A percentile compares a stretch with the other conserved stretches of the same genome.
These are phyloP conservation scores for Emergomyces africanus DNA, from an alignment of 2,329 filamentous ascomycete species.

Conservation along the genomic window DNA sequence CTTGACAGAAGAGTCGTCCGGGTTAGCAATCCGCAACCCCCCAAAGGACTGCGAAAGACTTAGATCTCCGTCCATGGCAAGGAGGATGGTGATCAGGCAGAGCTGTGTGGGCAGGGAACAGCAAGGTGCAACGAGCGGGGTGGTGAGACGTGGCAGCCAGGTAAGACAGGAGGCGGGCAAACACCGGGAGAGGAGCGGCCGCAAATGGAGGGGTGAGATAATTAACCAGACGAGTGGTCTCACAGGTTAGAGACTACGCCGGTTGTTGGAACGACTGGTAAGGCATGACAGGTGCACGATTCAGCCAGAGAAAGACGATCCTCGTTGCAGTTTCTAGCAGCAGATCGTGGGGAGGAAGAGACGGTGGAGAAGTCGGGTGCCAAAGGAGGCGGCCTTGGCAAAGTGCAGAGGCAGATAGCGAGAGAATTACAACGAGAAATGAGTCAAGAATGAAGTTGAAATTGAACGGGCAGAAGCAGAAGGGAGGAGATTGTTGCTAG, in stretches of 20 bases:
- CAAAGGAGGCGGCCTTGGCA: neutral
- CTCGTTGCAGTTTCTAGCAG: neutral
- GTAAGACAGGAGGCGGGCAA: neutral
- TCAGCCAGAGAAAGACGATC: neutral
- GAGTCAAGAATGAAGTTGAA: neutral
- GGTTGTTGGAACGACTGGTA: conserved; percentile 3
- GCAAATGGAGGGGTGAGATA: neutral
- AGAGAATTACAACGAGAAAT: neutral
- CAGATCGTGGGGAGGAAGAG: neutral
- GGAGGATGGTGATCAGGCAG: conserved; percentile 4
- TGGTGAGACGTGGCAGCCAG: neutral
- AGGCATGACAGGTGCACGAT: conserved; percentile 7
- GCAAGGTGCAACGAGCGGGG: neutral
- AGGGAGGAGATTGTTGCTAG: neutral
- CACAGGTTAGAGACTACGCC: conserved; percentile 8
- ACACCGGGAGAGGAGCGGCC: neutral
- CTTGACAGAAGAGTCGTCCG: conserved; percentile 54
- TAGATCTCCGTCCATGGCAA: conserved; percentile 77
- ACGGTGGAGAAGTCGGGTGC: neutral
- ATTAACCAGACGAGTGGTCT: conserved; percentile 8
- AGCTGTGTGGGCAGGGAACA: neutral
- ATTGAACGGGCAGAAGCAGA: neutral
- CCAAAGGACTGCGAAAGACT: conserved; percentile 87
- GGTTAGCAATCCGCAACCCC: conserved; percentile 92
- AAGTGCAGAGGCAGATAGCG: neutral